phyloP scores from a whole-genome alignment of 2,329 filamentous ascomycete species.

The Tolypocladium guangdongense region DNA sequence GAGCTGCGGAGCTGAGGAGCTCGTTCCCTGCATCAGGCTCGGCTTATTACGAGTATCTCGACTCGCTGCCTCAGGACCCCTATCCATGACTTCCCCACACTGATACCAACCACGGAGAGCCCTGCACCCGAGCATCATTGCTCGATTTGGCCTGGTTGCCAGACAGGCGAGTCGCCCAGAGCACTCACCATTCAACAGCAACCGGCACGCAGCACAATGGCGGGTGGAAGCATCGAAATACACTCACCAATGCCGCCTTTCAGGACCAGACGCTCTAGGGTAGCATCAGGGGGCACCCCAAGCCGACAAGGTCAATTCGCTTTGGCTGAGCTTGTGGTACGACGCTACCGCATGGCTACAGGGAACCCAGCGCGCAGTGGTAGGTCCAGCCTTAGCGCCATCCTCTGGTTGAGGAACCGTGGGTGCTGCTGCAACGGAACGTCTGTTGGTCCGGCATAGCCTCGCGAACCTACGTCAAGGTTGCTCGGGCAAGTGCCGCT shows the following conservation, averaged over 20 bases:
- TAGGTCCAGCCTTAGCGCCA: background rate
- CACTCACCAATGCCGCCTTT: background rate
- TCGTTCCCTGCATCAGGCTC: too few species aligned
- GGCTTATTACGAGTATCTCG: too few species aligned
- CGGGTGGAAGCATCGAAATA: background rate
- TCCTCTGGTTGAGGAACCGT: background rate
- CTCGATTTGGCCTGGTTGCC: too few species aligned
- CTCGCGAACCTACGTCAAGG: background rate
- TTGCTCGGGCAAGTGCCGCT: background rate
- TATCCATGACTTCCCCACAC: too few species aligned
- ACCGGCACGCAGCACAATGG: background rate
- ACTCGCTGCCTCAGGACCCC: too few species aligned
- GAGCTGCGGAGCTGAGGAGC: too few species aligned
- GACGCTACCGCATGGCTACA: conserved; percentile 2
- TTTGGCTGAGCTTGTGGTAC: background rate
- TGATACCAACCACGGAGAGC: too few species aligned
- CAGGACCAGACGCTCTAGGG: background rate
- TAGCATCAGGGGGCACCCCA: background rate
- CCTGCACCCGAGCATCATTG: too few species aligned
- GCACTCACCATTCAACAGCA: background rate
- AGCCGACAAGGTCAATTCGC: background rate
- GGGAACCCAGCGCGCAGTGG: background rate
- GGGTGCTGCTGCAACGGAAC: background rate
- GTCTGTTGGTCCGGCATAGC: background rate
- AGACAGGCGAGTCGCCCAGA: background rate